Evolutionary conservation across 2,329 filamentous ascomycete species (phyloP).

Genomic region (Periglandula ipomoeae): DNA sequence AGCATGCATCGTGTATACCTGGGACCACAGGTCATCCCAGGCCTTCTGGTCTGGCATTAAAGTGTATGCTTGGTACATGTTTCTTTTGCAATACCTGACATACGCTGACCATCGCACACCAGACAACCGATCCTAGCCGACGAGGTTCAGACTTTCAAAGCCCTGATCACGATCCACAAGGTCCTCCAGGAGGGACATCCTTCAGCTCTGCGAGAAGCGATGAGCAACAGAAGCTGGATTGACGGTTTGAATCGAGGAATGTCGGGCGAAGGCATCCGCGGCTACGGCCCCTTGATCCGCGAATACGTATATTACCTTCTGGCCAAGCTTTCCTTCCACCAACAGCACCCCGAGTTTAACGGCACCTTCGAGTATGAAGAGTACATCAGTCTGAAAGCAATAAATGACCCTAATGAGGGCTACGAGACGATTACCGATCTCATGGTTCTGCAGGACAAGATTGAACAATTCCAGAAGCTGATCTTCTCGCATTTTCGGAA

Average conservation of each 20-base stretch:
- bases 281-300: slow-evolving; percentile 84
- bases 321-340: slow-evolving; percentile 92
- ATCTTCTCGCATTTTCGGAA: slow-evolving; percentile 95
- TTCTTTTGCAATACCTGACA: neutral
- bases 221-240: slow-evolving; percentile 82
- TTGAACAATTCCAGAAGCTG: slow-evolving; percentile 96
- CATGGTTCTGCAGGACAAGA: slow-evolving; percentile 95
- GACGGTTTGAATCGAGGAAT: slow-evolving; percentile 83
- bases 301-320: slow-evolving; percentile 96
- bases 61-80: slow-evolving; percentile 55
- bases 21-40: slow-evolving; percentile 93
- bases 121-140: slow-evolving; percentile 97
- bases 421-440: slow-evolving; percentile 94
- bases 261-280: slow-evolving; percentile 73
- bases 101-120: neutral
- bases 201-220: slow-evolving; percentile 75
- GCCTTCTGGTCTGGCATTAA: slow-evolving; percentile 99
- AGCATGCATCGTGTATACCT: slow-evolving; percentile 96
- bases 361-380: slow-evolving; percentile 98
- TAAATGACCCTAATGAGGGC: slow-evolving; percentile 97
- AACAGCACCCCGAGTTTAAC: slow-evolving; percentile 96
- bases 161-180: slow-evolving; percentile 93
- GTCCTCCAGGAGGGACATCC: slow-evolving; percentile 96
- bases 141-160: slow-evolving; percentile 98
- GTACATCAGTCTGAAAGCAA: slow-evolving; percentile 94